These are phyloP conservation scores for Pinus tabuliformis DNA, from an alignment of 75 land plant genomes.

Conservation along the genomic window DNA sequence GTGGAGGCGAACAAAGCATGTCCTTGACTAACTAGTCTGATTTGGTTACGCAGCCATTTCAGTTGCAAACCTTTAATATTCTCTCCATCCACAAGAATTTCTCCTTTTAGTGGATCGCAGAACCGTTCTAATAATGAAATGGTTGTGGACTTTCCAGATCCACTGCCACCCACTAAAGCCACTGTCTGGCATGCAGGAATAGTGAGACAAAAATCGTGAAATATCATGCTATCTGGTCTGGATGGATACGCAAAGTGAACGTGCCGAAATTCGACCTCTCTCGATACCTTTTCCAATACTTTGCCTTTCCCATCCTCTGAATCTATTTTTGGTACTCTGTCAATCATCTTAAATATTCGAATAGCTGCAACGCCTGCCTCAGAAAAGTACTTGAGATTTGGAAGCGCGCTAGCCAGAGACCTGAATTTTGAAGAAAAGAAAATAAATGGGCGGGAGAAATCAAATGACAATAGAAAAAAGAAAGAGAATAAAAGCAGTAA, in stretches of 20 bases:
- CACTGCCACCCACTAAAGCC: constrained; percentile 57
- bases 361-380: too few relatives aligned
- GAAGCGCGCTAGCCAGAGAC: too few relatives aligned
- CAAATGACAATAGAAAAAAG: too few relatives aligned
- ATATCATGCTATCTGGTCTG: constrained; percentile 22
- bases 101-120: constrained; percentile 49
- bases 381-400: too few relatives aligned
- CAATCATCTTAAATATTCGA: constrained; percentile 24
- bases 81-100: constrained; percentile 46
- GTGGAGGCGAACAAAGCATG: constrained; percentile 69
- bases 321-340: constrained; percentile 64
- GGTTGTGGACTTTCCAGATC: constrained; percentile 58
- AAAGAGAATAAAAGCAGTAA: too few relatives aligned
- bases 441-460: too few relatives aligned
- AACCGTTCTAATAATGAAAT: constrained; percentile 48
- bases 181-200: constrained; percentile 45
- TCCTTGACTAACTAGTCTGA: constrained; percentile 72
- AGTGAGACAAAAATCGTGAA: constrained; percentile 21
- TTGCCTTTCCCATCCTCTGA: constrained; percentile 47
- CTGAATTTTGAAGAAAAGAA: too few relatives aligned
- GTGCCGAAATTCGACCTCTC: constrained; percentile 38
- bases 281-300: constrained; percentile 29
- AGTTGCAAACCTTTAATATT: constrained; percentile 45
- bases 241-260: constrained; percentile 46
- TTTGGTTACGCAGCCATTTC: constrained; percentile 58